A percentile compares a stretch with the other conserved stretches of the same genome.
These are phyloP conservation scores for Zygoascus bituminiphila DNA, from an alignment of 805 yeast genomes.

Conservation along the genomic window DNA sequence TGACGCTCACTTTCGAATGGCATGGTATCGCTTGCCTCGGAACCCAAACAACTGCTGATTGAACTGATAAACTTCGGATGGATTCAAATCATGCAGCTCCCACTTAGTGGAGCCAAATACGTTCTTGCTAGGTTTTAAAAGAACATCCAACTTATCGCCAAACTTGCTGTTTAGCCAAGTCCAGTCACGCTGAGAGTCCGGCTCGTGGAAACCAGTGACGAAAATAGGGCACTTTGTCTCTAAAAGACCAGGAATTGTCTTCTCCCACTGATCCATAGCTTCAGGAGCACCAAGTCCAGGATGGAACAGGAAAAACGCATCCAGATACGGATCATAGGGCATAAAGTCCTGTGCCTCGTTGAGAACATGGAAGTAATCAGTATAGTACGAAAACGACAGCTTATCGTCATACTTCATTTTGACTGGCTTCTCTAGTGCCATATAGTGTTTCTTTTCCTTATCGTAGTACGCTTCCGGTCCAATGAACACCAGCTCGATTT, in stretches of 20 bases:
- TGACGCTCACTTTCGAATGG: constrained; percentile 36
- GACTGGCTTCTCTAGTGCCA: constrained; percentile 42
- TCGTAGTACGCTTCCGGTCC: constrained; percentile 90
- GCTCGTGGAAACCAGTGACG: constrained; percentile 80
- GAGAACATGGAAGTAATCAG: constrained; percentile 82
- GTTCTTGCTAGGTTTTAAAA: constrained; percentile 68
- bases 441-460: constrained; percentile 54
- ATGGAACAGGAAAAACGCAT: constrained; percentile 87
- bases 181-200: constrained; percentile 63
- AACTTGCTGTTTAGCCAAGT: constrained; percentile 59
- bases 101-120: constrained; percentile 81
- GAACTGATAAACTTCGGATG: constrained; percentile 88
- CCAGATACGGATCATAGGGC: constrained; percentile 97
- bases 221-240: constrained; percentile 91
- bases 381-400: constrained; percentile 69
- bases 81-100: constrained; percentile 87
- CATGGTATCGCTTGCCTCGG: constrained; percentile 96
- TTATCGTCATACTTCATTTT: constrained; percentile 66
- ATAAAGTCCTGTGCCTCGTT: constrained; percentile 91
- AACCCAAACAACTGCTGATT: constrained; percentile 85
- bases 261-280: constrained; percentile 70
- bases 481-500: constrained; percentile 80
- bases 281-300: constrained; percentile 89
- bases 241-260: constrained; percentile 74
- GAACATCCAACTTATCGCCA: constrained; percentile 68